Percentiles rank a stretch among this genome's conserved stretches.
Conservation (phyloP, 169 alveolate species). For the Pseudocohnilembus persalinus region DNA sequence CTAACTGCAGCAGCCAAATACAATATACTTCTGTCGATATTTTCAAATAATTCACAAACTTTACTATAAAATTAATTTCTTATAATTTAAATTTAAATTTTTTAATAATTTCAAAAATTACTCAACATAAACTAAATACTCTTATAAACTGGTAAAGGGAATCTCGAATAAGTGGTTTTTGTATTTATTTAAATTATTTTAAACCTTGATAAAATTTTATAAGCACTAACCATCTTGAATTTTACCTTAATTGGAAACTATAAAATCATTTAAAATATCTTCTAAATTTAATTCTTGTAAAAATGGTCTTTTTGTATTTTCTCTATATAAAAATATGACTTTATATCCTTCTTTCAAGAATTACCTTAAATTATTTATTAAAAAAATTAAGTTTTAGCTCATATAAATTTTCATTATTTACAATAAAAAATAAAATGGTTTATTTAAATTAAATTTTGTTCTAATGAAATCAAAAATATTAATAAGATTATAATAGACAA, state of each 20-base stretch:
- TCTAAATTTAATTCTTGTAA: conserved; percentile 16
- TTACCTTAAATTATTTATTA: conserved; percentile 12
- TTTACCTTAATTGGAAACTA: not conserved
- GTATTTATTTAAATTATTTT: conserved; percentile 29
- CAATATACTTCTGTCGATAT: conserved; percentile 31
- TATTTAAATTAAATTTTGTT: too few species aligned
- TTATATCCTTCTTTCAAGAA: conserved; percentile 63
- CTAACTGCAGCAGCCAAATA: conserved; percentile 89
- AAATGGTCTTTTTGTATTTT: conserved; percentile 62
- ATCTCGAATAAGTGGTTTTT: conserved; percentile 42
- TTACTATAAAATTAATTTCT: not conserved
- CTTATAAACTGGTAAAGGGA: conserved; percentile 60
- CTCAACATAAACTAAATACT: conserved; percentile 52
- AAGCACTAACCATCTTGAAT: not conserved
- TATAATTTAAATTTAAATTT: not conserved
- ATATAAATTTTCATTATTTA: not conserved
- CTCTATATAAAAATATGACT: conserved; percentile 70
- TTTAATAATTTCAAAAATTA: conserved; percentile 34
- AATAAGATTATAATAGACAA: too few species aligned
- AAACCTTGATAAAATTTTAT: not conserved
- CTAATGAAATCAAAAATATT: too few species aligned
- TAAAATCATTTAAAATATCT: not conserved
- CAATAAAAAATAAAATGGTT: too few species aligned
- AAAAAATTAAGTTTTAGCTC: not conserved
- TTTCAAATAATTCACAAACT: not conserved